Percentiles rank a stretch among this genome's conserved stretches.
Evolutionary conservation across 2,329 filamentous ascomycete genomes (phyloP).

Genomic region (Ceratocystis smalleyi): DNA sequence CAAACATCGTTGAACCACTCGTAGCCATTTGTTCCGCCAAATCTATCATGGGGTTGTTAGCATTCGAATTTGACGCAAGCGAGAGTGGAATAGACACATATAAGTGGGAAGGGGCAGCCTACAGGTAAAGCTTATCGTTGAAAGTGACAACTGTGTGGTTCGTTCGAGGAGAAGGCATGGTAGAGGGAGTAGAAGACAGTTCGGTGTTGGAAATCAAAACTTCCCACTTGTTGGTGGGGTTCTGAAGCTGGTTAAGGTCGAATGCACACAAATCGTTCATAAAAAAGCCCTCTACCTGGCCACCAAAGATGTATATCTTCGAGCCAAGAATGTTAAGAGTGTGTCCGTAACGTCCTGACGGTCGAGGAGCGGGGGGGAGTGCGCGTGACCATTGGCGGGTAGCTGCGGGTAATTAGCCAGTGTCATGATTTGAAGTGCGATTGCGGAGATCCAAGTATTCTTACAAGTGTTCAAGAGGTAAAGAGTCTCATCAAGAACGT

Average conservation of each 20-base stretch:
- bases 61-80: background rate
- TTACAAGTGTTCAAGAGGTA: conserved; percentile 95
- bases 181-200: conserved; percentile 26
- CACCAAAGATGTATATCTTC: conserved; percentile 94
- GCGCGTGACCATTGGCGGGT: conserved; percentile 97
- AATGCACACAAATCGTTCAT: conserved; percentile 96
- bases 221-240: conserved; percentile 85
- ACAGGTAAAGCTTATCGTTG: conserved; percentile 89
- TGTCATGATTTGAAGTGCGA: background rate
- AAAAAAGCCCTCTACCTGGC: conserved; percentile 91
- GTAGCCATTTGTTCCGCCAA: conserved; percentile 89
- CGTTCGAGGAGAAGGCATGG: conserved; percentile 70
- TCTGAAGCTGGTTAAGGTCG: conserved; percentile 86
- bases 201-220: conserved; percentile 47
- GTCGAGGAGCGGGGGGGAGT: conserved; percentile 69
- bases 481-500: conserved; percentile 83
- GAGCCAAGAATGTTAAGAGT: conserved; percentile 92
- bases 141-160: conserved; percentile 88
- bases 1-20: conserved; percentile 99
- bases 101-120: conserved; percentile 27
- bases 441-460: conserved; percentile 23
- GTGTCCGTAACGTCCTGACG: conserved; percentile 85
- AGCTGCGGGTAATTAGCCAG: conserved; percentile 36
- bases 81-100: too few species aligned
- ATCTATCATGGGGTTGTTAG: conserved; percentile 35